These are phyloP conservation scores for Podila horticola DNA, from an alignment of 192 early-diverging fungal species.

Conservation along the genomic window DNA sequence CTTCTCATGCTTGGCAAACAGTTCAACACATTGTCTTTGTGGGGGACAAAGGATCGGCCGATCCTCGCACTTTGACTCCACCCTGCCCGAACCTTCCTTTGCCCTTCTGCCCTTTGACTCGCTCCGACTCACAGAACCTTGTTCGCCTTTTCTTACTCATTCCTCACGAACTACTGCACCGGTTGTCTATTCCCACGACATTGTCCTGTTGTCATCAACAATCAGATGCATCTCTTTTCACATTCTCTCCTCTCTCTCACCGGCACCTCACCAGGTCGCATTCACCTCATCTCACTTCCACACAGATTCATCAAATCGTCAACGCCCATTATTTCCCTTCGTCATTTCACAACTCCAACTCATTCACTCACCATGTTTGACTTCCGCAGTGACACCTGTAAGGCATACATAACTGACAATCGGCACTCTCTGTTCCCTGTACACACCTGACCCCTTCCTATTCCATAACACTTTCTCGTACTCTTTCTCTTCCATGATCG, in stretches of 20 bases:
- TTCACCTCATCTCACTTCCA: not conserved
- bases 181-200: too few relatives aligned
- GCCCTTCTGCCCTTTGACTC: too few relatives aligned
- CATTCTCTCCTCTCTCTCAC: not conserved
- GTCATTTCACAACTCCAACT: not conserved
- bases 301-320: not conserved
- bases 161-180: too few relatives aligned
- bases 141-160: too few relatives aligned
- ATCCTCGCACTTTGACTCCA: too few relatives aligned
- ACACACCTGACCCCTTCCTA: not conserved
- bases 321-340: not conserved
- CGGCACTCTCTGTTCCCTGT: not conserved
- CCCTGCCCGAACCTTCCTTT: too few relatives aligned
- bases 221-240: not conserved
- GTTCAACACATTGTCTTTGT: too few relatives aligned
- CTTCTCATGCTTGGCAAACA: too few relatives aligned
- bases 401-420: not conserved
- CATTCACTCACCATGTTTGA: slow-evolving; percentile 27
- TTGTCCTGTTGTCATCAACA: too few relatives aligned
- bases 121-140: too few relatives aligned
- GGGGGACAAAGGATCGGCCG: too few relatives aligned
- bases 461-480: not conserved
- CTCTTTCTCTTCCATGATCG: not conserved
- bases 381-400: slow-evolving; percentile 64
- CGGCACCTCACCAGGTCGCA: not conserved